A percentile compares a stretch with the other conserved stretches of the same genome.
Evolutionary conservation across 108 stramenopile species (phyloP).

Genomic region (Schizochytrium sp.): DNA sequence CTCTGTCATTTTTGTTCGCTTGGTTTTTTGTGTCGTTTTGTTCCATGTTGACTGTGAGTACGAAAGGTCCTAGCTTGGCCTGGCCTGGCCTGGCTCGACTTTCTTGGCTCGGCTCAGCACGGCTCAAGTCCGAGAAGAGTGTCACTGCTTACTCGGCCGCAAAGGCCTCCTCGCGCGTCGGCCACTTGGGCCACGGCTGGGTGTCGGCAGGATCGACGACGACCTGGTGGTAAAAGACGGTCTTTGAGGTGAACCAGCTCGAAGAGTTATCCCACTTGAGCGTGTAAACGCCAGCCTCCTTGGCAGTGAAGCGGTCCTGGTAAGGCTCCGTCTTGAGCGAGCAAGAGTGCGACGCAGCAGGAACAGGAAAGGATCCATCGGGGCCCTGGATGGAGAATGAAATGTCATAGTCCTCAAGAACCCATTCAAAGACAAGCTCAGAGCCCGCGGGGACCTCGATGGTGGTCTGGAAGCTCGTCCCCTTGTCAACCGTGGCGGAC

Average conservation of each 20-base stretch:
- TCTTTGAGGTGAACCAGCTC: slow-evolving; percentile 11
- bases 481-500: neutral
- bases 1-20: too few species aligned
- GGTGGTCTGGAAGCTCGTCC: neutral
- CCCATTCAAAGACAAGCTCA: slow-evolving; percentile 3
- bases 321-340: neutral
- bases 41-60: too few species aligned
- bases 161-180: neutral
- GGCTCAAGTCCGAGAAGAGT: too few species aligned
- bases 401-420: neutral
- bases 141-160: neutral
- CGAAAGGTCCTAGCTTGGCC: too few species aligned
- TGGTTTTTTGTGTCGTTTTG: too few species aligned
- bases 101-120: too few species aligned
- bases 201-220: neutral
- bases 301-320: neutral
- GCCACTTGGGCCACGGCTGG: slow-evolving; percentile 9
- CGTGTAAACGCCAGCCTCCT: neutral
- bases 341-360: neutral
- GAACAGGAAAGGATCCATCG: neutral
- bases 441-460: neutral
- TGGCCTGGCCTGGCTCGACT: too few species aligned
- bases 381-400: neutral
- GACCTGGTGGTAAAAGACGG: slow-evolving; percentile 4
- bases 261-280: slow-evolving; percentile 14